These are phyloP conservation scores for Physcomitrium patens DNA, from an alignment of 225 moss, liverwort and hornwort species.

Conservation along the genomic window DNA sequence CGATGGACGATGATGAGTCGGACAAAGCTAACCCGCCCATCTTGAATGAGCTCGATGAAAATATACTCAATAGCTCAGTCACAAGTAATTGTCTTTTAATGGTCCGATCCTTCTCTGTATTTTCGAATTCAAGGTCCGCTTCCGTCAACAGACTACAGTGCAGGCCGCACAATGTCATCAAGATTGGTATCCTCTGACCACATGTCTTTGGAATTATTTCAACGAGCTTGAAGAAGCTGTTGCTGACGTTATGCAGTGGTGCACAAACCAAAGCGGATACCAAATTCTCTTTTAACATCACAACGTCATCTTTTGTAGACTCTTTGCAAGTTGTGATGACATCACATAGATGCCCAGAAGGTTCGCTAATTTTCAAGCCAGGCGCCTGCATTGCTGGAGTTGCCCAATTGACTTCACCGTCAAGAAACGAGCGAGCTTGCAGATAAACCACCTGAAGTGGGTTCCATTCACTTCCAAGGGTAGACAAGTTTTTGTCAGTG, in stretches of 20 bases:
- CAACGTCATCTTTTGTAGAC: constrained; percentile 28
- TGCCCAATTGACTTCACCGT: constrained; percentile 23
- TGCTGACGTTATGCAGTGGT: constrained; percentile 52
- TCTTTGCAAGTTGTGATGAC: constrained; percentile 54
- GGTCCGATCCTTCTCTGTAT: constrained; percentile 32
- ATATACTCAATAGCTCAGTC: constrained; percentile 42
- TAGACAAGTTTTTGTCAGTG: constrained; percentile 22
- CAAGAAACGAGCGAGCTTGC: constrained; percentile 38
- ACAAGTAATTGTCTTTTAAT: constrained; percentile 34
- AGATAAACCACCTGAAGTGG: constrained; percentile 51
- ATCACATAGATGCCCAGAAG: constrained; percentile 51
- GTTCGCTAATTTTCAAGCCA: constrained; percentile 17
- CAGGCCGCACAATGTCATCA: constrained; percentile 62
- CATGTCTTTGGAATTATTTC: constrained; percentile 49
- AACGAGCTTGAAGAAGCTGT: constrained; percentile 61
- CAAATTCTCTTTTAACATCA: constrained; percentile 38
- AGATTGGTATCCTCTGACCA: constrained; percentile 54
- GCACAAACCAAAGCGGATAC: constrained; percentile 52
- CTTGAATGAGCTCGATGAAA: constrained; percentile 36
- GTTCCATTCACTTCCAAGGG: constrained; percentile 56
- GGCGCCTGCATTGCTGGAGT: constrained; percentile 21
- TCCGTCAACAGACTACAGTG: constrained; percentile 55
- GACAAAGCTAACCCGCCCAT: constrained; percentile 32
- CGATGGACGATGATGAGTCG: constrained; percentile 20
- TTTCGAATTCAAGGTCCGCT: constrained; percentile 42